A percentile compares a stretch with the other conserved stretches of the same genome.
Evolutionary conservation across 192 early-diverging fungal genomes (phyloP).

Genomic region (Pecoramyces ruminantium): DNA sequence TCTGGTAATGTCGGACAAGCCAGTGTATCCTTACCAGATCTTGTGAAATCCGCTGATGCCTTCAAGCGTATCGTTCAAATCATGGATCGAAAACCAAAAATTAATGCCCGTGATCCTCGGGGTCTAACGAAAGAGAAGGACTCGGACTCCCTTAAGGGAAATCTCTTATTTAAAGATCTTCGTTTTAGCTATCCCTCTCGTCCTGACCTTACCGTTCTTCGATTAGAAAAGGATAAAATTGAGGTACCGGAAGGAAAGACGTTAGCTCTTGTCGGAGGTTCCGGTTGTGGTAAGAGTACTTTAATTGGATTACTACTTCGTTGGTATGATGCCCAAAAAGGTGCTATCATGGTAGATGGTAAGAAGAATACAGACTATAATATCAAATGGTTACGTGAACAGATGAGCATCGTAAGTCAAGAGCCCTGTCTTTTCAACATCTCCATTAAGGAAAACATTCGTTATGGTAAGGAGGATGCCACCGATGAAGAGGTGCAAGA

Average conservation of each 20-base stretch:
- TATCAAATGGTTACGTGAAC: background rate
- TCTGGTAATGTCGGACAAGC: background rate
- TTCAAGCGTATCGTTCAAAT: background rate
- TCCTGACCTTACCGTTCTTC: constrained; percentile 62
- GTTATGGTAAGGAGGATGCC: constrained; percentile 29
- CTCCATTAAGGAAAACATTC: constrained; percentile 38
- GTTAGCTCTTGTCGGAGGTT: constrained; percentile 74
- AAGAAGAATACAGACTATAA: background rate
- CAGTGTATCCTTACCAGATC: background rate
- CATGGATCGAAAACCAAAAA: background rate
- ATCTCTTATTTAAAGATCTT: background rate
- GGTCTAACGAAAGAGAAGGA: background rate
- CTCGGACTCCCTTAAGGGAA: background rate
- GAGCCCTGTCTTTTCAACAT: constrained; percentile 41
- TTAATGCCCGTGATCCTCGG: background rate
- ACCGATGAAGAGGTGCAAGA: constrained; percentile 18
- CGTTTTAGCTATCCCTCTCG: constrained; percentile 70
- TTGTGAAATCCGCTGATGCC: background rate
- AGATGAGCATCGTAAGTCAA: constrained; percentile 21
- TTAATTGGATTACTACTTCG: constrained; percentile 40
- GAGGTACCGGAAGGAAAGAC: constrained; percentile 50
- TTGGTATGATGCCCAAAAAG: background rate
- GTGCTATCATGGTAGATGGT: background rate
- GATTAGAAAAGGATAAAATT: background rate
- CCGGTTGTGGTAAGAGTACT: constrained; percentile 69